Evolutionary conservation across 1,284 basidiomycete genomes (phyloP), one percentile per base, ranked within the genome.

Genomic region (Vanrija sp.): DNA sequence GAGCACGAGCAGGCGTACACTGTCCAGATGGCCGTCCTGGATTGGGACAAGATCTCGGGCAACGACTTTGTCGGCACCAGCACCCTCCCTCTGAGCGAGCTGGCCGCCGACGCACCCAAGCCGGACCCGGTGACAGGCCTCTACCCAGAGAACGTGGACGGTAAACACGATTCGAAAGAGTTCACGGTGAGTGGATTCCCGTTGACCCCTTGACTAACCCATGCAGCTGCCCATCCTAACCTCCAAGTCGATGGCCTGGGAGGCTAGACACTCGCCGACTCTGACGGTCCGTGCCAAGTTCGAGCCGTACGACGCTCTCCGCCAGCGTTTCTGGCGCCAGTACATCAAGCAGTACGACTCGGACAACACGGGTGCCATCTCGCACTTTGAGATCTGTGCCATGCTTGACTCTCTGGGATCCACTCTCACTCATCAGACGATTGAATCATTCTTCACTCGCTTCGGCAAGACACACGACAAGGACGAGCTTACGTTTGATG

Each of bases 331-430:
- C 80, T 97, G 93, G 94, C 80, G 86, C 1, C 87, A 91, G 64
- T 93, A 93, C 70, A 83, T 95, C 39, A 83, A 84, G 58, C 88
- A 96, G 65, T 98, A 96, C 74, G 94, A 98, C 67, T 83, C 86
- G 0, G 92, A 95, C 73, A 90, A 95, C 60, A 88, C 85, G 0
- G 79, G 80, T n/a, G 77, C 82, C 1, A 78, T 95, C 40, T 94
- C 91, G 0, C 85, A 86, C 58, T 79, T 95, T 51, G 95, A 98
- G 75, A 80, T 98, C 23, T 88, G 87, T 0, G 88, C 89, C n/a
- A 95, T 98, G 91, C 86, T 98, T 50, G 93, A 97, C 78, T 96
- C 93, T 6, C 85, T 98, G 28, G 93, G 94, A 4, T 95, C 92
- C 3, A 98, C 95, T 0, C 83, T 98, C 39, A 89, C 89, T 4